phyloP scores from a whole-genome alignment of 2,329 filamentous ascomycete species.

The Diplodia seriata region DNA sequence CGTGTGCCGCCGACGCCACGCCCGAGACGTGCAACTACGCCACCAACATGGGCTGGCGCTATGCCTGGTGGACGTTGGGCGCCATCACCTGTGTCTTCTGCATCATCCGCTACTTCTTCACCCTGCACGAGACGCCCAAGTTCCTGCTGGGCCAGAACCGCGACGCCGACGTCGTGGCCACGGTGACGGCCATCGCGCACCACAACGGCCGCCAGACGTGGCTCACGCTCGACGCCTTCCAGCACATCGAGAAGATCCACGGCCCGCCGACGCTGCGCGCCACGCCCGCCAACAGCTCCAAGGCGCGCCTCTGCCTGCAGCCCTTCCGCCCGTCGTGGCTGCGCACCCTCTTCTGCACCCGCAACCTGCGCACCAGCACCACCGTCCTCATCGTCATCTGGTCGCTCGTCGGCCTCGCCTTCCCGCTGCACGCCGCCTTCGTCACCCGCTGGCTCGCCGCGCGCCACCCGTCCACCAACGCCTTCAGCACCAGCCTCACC shows the following conservation, averaged over 20 bases:
- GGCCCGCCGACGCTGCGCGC: constrained; percentile 29
- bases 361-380: constrained; percentile 44
- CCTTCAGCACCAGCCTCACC: constrained; percentile 54
- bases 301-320: constrained; percentile 41
- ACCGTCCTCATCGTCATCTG: constrained; percentile 54
- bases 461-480: constrained; percentile 56
- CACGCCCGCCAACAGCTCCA: constrained; percentile 37
- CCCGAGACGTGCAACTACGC: constrained; percentile 30
- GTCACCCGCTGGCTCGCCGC: constrained; percentile 60
- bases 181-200: constrained; percentile 52
- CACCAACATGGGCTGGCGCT: constrained; percentile 55
- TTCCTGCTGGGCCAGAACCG: constrained; percentile 62
- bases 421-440: constrained; percentile 59
- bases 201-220: constrained; percentile 49
- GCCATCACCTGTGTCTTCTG: constrained; percentile 54
- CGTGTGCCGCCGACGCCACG: constrained; percentile 31
- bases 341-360: constrained; percentile 50
- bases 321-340: constrained; percentile 34
- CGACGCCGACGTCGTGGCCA: constrained; percentile 59
- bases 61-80: constrained; percentile 52
- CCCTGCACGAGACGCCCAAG: constrained; percentile 66
- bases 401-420: constrained; percentile 54
- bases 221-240: constrained; percentile 47
- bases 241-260: constrained; percentile 45
- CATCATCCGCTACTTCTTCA: constrained; percentile 61